Evolutionary conservation across 345 rosid species (phyloP), one percentile per base, ranked within the genome.

Genomic region (Lepidium didymum): DNA sequence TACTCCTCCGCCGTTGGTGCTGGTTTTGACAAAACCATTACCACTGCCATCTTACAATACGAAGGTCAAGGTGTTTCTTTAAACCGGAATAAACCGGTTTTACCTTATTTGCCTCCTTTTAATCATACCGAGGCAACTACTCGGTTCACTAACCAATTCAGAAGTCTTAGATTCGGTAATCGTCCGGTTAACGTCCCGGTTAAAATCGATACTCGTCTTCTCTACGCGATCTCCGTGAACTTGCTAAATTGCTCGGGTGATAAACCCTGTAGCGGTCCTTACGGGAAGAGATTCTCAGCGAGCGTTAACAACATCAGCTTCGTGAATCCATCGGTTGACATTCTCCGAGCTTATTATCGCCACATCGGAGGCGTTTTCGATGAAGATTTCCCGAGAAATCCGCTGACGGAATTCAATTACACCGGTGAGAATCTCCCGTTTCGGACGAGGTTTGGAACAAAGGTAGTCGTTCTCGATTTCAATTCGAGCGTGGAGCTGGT

Each of bases 221-320:
- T 81, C 13, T 73, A 72, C 23, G 73, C 86, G 1, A 14, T 83
- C 56, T 75, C 91, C 6, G 83, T 88, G 63, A 88, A 74, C 72
- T 78, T 93, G 19, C 60, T 85, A 77, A 88, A 84, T 74, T 93
- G 98, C 80, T 36, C 81, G 10, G 82, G 78, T 19, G 80, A 89
- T 37, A 87, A 85, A 8, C 85, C 94, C 0, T 90, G 98, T 49
- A 88, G 60, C 61, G 97, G 96, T 31, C 97, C 96, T 10, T 85
- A 82, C 33, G 87, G 86, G 52, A 93, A 94, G 68, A 82, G 96
- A 41, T 84, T 93, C 27, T 19, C 90, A 6, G 86, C 97, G 47
- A 93, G 97, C 79, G 74, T 90, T 2, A 93, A 93, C 80, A 93
- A 93, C 58, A 68, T 84, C 33, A 90, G 92, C 21, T 87, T 88